A percentile compares a stretch with the other conserved stretches of the same genome.
Evolutionary conservation across 1,284 basidiomycete species (phyloP).

Genomic region (Uromyces viciae-fabae): DNA sequence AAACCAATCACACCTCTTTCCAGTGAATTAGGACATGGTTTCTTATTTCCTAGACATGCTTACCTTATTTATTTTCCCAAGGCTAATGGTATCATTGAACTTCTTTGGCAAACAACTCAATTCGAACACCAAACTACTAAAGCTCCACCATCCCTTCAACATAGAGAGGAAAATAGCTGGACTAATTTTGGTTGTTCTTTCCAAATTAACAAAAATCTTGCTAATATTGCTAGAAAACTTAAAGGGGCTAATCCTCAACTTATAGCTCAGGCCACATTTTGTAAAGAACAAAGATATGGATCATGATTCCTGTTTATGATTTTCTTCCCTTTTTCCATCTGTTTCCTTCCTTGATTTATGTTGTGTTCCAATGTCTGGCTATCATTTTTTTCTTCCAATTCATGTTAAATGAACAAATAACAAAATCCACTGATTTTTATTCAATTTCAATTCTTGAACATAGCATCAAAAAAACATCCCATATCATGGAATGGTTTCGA

Average conservation of each 20-base stretch:
- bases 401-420: too few relatives aligned
- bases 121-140: background rate
- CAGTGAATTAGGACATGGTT: background rate
- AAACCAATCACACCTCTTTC: background rate
- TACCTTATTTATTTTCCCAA: background rate
- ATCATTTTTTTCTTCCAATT: background rate
- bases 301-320: background rate
- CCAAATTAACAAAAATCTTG: background rate
- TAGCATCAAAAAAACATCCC: too few relatives aligned
- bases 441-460: too few relatives aligned
- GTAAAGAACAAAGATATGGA: background rate
- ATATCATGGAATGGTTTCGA: too few relatives aligned
- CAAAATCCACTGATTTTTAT: too few relatives aligned
- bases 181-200: background rate
- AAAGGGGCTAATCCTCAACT: background rate
- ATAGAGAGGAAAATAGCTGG: background rate
- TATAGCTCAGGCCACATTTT: background rate
- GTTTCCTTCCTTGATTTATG: background rate
- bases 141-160: background rate
- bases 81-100: background rate
- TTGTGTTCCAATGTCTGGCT: background rate
- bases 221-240: background rate
- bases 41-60: background rate
- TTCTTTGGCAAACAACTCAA: background rate
- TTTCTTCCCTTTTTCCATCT: background rate